Conservation (phyloP, 768 basidiomycete species). For the Trametes sanguinea region DNA sequence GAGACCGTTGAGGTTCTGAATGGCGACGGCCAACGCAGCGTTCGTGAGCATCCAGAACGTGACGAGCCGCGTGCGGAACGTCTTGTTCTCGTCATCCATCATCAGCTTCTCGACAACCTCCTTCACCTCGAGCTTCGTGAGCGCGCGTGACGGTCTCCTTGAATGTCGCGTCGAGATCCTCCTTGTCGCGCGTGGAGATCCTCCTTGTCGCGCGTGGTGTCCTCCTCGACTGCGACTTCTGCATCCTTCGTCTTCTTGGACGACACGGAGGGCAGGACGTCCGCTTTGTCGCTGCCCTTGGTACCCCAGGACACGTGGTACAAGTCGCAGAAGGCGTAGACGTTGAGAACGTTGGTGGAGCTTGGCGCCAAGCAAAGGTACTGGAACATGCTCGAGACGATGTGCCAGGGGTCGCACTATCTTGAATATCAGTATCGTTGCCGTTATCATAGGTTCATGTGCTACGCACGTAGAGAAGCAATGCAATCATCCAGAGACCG, state of each 20-base stretch:
- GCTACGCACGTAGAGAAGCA: conserved; percentile 85
- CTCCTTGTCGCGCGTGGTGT: conserved; percentile 77
- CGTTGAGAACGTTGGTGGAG: conserved; percentile 93
- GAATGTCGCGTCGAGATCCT: conserved; percentile 88
- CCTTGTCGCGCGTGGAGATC: too few species aligned
- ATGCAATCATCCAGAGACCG: conserved; percentile 85
- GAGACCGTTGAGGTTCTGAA: conserved; percentile 76
- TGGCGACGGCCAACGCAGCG: conserved; percentile 68
- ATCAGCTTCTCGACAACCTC: conserved; percentile 78
- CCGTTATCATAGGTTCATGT: too few species aligned
- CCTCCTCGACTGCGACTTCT: conserved; percentile 80
- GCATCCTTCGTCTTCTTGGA: conserved; percentile 79
- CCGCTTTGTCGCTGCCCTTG: conserved; percentile 93
- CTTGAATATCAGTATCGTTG: too few species aligned
- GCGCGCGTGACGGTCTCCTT: conserved; percentile 90
- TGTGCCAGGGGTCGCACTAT: conserved; percentile 98
- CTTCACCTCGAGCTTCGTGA: conserved; percentile 65
- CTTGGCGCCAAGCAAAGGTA: conserved; percentile 89
- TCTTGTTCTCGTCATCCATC: conserved; percentile 87
- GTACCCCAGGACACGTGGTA: conserved; percentile 97
- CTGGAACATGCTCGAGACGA: conserved; percentile 93
- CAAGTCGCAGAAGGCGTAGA: conserved; percentile 97
- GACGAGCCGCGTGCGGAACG: conserved; percentile 89
- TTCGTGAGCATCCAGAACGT: conserved; percentile 80
- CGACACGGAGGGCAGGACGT: conserved; percentile 85